Evolutionary conservation across 345 rosid species (phyloP), one percentile per base, ranked within the genome.

Genomic region (Hibiscus tridactylites): DNA sequence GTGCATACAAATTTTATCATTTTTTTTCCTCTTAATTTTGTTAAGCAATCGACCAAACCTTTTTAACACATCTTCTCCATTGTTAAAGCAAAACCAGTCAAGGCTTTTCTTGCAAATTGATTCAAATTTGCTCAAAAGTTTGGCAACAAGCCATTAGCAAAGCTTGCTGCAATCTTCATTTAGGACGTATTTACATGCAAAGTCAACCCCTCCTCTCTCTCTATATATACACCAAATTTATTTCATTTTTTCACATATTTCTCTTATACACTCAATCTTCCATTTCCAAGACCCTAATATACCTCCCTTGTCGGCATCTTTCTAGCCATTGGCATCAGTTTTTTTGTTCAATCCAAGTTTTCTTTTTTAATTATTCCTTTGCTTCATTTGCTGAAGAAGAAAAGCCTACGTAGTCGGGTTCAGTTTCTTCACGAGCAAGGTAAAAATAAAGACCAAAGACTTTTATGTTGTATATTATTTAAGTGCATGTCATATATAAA

Each of bases 131-230:
- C 81, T 10, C 65, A 17, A 81, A 44, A 77, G 83, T 85, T 90
- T 65, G 96, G 96, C 88, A 65, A 71, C 77, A 76, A 24, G 63
- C 87, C 91, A 90, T 80, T 75, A 76, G 58, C 73, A 76, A n/a
- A 65, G 72, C 71, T 81, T 83, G 83, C 91, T 77, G 83, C 81
- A 50, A 71, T 79, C 70, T 88, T 84, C 83, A 81, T 79, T 70
- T 60, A 83, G 28, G 59, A 54, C 81, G 85, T 68, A 72, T 78
- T 81, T 78, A 74, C 65, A 60, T 75, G 76, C 81, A 76, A 77
- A 84, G 96, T 88, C 96, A 88, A 84, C 77, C 80, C 77, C 31
- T 62, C 56, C 72, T 68, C 65, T 56, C 17, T 61, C 65, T 56
- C 17, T 61, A 54, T 42, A 46, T 57, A 61, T 61, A 9, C 24